Conservation (phyloP, 352 stramenopile species). For the Globisporangium echinulatum region DNA sequence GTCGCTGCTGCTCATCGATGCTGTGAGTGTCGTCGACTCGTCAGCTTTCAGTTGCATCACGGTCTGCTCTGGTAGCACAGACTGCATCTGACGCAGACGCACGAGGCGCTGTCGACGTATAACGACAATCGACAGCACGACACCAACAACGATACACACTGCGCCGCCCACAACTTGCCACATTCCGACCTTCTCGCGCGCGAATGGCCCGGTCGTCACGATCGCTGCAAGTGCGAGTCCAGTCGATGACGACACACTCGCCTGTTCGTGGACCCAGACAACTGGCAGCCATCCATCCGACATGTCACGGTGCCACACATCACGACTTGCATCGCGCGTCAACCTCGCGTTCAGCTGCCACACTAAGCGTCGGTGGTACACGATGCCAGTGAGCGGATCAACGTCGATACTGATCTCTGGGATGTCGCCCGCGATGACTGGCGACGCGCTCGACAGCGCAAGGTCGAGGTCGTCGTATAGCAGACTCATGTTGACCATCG, state of each 20-base stretch:
- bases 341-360: conserved; percentile 41
- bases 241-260: conserved; percentile 20
- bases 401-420: conserved; percentile 28
- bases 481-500: conserved; percentile 38
- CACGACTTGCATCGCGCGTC: background rate
- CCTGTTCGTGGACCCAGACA: conserved; percentile 40
- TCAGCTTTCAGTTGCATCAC: background rate
- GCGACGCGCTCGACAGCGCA: conserved; percentile 9
- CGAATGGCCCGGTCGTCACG: conserved; percentile 21
- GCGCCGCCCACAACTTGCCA: conserved; percentile 23
- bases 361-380: conserved; percentile 38
- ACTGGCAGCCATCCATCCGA: conserved; percentile 31
- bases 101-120: conserved; percentile 12
- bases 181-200: conserved; percentile 27
- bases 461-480: conserved; percentile 39
- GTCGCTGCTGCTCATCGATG: background rate
- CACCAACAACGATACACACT: conserved; percentile 20
- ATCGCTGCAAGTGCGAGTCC: conserved; percentile 10
- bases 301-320: conserved; percentile 34
- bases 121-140: conserved; percentile 9
- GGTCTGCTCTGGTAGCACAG: conserved; percentile 15
- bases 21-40: background rate
- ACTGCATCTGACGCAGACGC: conserved; percentile 15
- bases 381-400: conserved; percentile 36
- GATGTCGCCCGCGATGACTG: background rate